Conservation (phyloP, 352 stramenopile genomes). For the Pythium utonaiense region DNA sequence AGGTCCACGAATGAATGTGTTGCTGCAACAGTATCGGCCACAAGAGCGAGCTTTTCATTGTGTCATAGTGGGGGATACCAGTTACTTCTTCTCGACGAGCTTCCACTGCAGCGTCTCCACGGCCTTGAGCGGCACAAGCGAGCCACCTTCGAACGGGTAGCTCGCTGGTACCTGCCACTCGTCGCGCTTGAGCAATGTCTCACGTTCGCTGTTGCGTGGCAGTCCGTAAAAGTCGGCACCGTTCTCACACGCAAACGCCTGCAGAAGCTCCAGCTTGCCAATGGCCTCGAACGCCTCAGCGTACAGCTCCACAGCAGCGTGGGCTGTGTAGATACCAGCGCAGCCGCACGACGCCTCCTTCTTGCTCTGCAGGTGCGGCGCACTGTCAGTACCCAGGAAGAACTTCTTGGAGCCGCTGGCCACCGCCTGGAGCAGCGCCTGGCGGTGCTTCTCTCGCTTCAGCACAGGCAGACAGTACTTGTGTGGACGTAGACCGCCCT, state of each 20-base stretch:
- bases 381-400: constrained; percentile 98
- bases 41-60: too few species aligned
- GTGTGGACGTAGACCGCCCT: constrained; percentile 95
- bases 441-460: constrained; percentile 93
- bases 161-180: constrained; percentile 88
- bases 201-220: constrained; percentile 78
- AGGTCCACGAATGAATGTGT: too few species aligned
- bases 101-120: constrained; percentile 92
- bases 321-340: constrained; percentile 96
- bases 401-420: constrained; percentile 94
- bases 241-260: constrained; percentile 93
- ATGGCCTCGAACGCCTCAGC: constrained; percentile 95
- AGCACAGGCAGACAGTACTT: constrained; percentile 99
- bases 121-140: constrained; percentile 91
- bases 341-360: constrained; percentile 94
- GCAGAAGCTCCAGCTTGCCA: constrained; percentile 90
- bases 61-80: too few species aligned
- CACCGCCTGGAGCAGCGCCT: constrained; percentile 89
- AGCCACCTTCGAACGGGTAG: constrained; percentile 88
- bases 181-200: constrained; percentile 86
- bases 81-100: constrained; percentile 30
- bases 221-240: constrained; percentile 97
- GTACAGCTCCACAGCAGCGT: constrained; percentile 97
- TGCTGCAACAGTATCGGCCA: too few species aligned
- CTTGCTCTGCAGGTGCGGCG: constrained; percentile 89